These are phyloP conservation scores for Fusarium sp. DNA, from an alignment of 2,329 filamentous ascomycete species.

Conservation along the genomic window DNA sequence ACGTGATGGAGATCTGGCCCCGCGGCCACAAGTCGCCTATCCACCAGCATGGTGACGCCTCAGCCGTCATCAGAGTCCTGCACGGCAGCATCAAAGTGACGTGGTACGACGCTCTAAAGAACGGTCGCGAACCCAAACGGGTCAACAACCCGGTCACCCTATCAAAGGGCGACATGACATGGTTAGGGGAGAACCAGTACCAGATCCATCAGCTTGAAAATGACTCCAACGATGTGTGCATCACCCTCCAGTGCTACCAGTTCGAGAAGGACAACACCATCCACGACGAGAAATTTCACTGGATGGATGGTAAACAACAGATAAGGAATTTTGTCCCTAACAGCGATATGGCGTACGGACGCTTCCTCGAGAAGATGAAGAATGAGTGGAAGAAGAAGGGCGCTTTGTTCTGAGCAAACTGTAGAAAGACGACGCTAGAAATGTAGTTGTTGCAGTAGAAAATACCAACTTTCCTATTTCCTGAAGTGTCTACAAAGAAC, in stretches of 20 bases:
- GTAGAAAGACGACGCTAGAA: too few relatives aligned
- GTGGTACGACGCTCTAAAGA: not conserved
- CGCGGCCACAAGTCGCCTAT: not conserved
- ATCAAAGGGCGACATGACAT: not conserved
- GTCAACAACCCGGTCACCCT: not conserved
- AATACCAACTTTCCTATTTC: too few relatives aligned
- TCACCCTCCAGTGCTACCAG: constrained; percentile 2
- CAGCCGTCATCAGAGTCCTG: not conserved
- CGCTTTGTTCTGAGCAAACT: too few relatives aligned
- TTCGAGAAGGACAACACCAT: not conserved
- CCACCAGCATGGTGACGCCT: not conserved
- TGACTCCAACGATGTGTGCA: not conserved
- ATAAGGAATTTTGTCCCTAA: not conserved
- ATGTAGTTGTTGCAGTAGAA: too few relatives aligned
- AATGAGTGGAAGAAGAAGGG: not conserved
- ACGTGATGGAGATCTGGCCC: constrained; percentile 5
- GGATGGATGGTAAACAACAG: not conserved
- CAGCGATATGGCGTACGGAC: not conserved
- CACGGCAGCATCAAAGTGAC: constrained; percentile 2
- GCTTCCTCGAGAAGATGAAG: not conserved
- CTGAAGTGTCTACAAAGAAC: too few relatives aligned
- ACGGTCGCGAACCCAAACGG: not conserved
- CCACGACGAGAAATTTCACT: constrained; percentile 2
- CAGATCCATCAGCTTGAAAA: constrained; percentile 4
- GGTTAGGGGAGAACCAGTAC: not conserved